These are phyloP conservation scores for Oryza glumipatula DNA, from an alignment of 176 grass and related monocot genomes.

Conservation along the genomic window DNA sequence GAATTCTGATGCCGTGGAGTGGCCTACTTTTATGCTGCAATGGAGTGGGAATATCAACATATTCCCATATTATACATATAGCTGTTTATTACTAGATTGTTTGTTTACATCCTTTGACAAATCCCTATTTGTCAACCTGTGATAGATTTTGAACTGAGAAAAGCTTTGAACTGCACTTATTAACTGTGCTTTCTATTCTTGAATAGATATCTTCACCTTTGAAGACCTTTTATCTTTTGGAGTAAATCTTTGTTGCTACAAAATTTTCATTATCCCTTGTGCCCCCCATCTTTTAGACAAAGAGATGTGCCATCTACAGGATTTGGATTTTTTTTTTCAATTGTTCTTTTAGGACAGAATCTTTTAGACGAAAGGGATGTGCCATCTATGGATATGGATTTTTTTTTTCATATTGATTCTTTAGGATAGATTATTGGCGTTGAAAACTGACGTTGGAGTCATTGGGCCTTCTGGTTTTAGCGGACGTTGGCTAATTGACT, in stretches of 20 bases:
- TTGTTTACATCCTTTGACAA: neutral
- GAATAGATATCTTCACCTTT: neutral
- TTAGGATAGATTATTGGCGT: no score
- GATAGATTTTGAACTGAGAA: neutral
- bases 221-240: neutral
- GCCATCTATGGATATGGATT: no score
- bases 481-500: no score
- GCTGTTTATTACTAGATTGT: neutral
- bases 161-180: constrained; percentile 6
- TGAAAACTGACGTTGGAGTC: no score
- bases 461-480: no score
- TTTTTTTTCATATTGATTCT: no score
- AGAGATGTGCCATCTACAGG: no score
- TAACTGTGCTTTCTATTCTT: neutral
- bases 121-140: neutral
- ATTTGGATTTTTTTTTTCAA: no score
- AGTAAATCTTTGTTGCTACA: neutral
- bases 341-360: no score
- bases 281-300: no score
- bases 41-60: constrained; percentile 45
- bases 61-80: neutral
- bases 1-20: neutral
- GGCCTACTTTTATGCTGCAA: constrained; percentile 3
- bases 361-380: no score
- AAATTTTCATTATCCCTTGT: neutral